phyloP scores from a whole-genome alignment of 371 early-diverging fungal genomes.

The Mortierella sp. region DNA sequence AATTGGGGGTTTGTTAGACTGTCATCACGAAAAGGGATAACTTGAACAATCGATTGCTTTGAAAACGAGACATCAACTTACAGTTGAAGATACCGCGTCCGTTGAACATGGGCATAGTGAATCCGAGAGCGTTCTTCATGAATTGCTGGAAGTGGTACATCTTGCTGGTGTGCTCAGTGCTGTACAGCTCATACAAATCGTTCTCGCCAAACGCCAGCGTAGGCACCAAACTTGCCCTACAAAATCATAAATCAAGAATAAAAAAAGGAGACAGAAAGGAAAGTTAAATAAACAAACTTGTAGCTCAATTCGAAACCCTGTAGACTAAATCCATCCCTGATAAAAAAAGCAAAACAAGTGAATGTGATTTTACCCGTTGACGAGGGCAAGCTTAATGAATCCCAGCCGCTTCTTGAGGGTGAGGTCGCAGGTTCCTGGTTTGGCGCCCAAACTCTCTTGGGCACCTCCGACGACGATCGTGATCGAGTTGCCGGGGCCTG shows the following conservation, averaged over 20 bases:
- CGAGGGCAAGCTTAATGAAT: conserved; percentile 85
- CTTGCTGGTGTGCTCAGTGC: conserved; percentile 65
- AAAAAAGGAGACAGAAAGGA: no score
- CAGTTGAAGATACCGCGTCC: conserved; percentile 83
- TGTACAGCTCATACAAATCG: conserved; percentile 79
- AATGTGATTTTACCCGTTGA: conserved; percentile 64
- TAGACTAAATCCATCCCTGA: neutral
- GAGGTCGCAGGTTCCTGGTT: conserved; percentile 75
- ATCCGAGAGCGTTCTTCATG: conserved; percentile 72
- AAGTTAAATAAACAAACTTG: neutral
- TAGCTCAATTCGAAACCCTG: no score
- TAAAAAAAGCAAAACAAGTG: neutral
- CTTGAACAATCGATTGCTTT: no score
- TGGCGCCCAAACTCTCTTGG: conserved; percentile 78
- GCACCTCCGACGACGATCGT: conserved; percentile 88
- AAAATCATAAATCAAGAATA: neutral
- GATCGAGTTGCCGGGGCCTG: conserved; percentile 83
- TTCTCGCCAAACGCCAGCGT: conserved; percentile 88
- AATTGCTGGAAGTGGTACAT: conserved; percentile 69
- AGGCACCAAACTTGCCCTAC: conserved; percentile 77
- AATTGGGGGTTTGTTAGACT: no score
- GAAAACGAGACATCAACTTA: conserved; percentile 49
- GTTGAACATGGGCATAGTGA: conserved; percentile 80
- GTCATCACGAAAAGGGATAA: no score
- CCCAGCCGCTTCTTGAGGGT: conserved; percentile 81